phyloP scores from a whole-genome alignment of 257 asterid genomes.

The Solanum infundibuliforme region DNA sequence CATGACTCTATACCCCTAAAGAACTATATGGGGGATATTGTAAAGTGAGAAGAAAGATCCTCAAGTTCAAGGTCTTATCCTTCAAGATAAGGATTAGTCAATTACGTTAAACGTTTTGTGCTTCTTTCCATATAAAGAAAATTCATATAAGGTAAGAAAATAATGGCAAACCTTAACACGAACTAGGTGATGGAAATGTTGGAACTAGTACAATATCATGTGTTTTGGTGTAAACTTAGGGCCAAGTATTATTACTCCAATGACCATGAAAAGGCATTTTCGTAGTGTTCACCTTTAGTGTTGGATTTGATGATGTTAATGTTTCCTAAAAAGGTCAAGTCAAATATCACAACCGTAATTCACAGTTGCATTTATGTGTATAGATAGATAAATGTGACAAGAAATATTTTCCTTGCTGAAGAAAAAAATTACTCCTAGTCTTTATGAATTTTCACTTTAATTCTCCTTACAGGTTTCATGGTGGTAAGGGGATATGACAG shows the following conservation, averaged over 20 bases:
- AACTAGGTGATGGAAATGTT: background rate
- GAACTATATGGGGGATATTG: background rate
- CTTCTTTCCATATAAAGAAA: background rate
- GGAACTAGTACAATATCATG: background rate
- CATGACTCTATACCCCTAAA: background rate
- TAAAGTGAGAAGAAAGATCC: background rate
- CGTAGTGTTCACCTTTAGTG: background rate
- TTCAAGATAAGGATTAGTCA: background rate
- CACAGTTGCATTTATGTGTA: background rate
- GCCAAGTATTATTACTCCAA: background rate
- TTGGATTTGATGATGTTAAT: background rate
- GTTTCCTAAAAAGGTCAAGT: background rate
- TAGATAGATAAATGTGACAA: background rate
- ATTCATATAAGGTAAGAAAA: background rate
- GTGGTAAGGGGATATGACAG: constrained; percentile 10
- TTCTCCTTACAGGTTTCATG: background rate
- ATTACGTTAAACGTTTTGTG: background rate
- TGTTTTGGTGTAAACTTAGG: background rate
- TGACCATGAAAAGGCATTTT: background rate
- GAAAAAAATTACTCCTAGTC: background rate
- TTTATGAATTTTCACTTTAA: background rate
- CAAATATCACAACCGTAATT: background rate
- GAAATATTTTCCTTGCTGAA: background rate
- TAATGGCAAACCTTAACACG: background rate
- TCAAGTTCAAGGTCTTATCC: background rate